Conservation (phyloP, 148 eudicot species). For the Pouteria glomerata region DNA sequence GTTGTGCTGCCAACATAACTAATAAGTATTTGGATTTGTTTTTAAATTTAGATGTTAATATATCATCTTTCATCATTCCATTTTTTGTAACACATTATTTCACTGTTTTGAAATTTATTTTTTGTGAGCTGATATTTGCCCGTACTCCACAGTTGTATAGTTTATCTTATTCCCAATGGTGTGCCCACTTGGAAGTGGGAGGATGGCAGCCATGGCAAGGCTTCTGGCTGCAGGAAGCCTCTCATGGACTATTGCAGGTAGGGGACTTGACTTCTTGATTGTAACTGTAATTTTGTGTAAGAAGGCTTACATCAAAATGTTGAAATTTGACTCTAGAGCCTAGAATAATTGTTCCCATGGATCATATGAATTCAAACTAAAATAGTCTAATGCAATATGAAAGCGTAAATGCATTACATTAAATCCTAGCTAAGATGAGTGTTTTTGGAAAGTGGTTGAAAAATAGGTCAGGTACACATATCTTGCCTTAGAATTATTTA, state of each 20-base stretch:
- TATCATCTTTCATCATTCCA: neutral
- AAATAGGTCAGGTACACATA: neutral
- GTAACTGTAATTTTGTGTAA: neutral
- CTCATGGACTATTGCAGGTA: constrained; percentile 46
- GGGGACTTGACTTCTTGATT: neutral
- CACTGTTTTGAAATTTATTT: neutral
- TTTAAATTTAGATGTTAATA: neutral
- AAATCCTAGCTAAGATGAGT: neutral
- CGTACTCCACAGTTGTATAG: constrained; percentile 12
- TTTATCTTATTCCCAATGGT: constrained; percentile 34
- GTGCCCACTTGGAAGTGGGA: constrained; percentile 45
- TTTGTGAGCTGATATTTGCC: constrained; percentile 11
- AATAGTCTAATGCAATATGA: neutral
- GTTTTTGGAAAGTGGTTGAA: neutral
- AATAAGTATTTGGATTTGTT: neutral
- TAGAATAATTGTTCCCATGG: neutral
- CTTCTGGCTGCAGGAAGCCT: constrained; percentile 42
- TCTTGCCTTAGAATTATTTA: constrained; percentile 1
- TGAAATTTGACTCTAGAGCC: neutral
- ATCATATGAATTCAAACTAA: neutral
- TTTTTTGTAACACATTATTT: neutral
- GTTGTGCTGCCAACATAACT: neutral
- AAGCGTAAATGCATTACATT: neutral
- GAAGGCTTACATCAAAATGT: neutral
- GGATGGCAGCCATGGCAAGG: constrained; percentile 64